These are phyloP conservation scores for Paratrypanosoma confusum DNA, from an alignment of 208 protist genomes.

Conservation along the genomic window DNA sequence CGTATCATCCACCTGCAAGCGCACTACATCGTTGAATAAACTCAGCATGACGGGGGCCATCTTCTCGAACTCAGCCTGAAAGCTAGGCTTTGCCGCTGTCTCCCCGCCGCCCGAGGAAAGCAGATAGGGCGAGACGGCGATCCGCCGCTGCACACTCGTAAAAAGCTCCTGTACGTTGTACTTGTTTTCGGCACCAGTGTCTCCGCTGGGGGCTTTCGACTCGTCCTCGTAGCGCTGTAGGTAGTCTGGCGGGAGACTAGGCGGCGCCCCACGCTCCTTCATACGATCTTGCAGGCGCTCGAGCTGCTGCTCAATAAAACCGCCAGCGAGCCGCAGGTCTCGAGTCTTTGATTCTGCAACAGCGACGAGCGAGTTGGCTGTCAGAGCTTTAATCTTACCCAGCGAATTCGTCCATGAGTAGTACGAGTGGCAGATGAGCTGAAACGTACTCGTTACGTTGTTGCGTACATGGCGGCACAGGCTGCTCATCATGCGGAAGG, in stretches of 20 bases:
- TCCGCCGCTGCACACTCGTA: constrained; percentile 42
- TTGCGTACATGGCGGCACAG: constrained; percentile 70
- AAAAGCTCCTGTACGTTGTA: constrained; percentile 35
- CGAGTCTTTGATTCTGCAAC: constrained; percentile 74
- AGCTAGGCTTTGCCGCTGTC: constrained; percentile 7
- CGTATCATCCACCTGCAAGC: constrained; percentile 53
- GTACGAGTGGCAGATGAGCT: constrained; percentile 73
- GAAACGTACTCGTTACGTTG: constrained; percentile 37
- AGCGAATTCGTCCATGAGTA: constrained; percentile 64
- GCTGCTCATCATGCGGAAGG: constrained; percentile 79
- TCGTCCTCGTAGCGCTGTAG: constrained; percentile 48
- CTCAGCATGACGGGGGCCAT: constrained; percentile 62
- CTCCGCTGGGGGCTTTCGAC: constrained; percentile 30
- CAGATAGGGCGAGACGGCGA: constrained; percentile 51
- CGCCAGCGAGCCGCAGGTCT: constrained; percentile 62
- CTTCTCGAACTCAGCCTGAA: constrained; percentile 58
- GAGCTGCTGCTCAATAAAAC: constrained; percentile 77
- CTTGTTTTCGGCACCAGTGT: constrained; percentile 44
- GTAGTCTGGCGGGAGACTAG: constrained; percentile 19
- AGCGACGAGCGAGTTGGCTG: constrained; percentile 64
- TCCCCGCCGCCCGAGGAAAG: constrained; percentile 1
- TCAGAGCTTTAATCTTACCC: constrained; percentile 63
- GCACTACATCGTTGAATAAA: constrained; percentile 76
- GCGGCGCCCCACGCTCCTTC: constrained; percentile 31
- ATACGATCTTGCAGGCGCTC: constrained; percentile 55